These are phyloP conservation scores for Boletellus deceptivus DNA, from an alignment of 1,284 basidiomycete genomes.

Conservation along the genomic window DNA sequence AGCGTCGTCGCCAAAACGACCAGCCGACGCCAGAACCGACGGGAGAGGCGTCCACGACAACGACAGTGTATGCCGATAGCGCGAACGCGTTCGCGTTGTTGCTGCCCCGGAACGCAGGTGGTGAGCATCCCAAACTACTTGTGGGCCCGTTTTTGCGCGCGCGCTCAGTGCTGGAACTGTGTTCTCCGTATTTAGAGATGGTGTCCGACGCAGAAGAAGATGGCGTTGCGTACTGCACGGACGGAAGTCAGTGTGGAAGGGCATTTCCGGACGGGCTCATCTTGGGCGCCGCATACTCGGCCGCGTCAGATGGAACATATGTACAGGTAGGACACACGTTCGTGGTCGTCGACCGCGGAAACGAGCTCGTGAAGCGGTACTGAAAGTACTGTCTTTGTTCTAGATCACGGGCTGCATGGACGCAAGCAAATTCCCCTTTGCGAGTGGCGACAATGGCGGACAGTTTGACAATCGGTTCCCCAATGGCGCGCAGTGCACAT, in stretches of 20 bases:
- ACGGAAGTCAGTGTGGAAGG: conserved; percentile 31
- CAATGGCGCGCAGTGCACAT: conserved; percentile 51
- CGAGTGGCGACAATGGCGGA: conserved; percentile 41
- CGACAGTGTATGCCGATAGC: conserved; percentile 41
- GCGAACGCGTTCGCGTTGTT: conserved; percentile 41
- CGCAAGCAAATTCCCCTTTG: conserved; percentile 38
- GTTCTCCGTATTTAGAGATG: conserved; percentile 30
- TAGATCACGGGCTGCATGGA: conserved; percentile 54
- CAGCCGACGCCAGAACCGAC: conserved; percentile 48
- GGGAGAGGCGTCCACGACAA: conserved; percentile 37
- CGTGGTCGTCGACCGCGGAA: not conserved
- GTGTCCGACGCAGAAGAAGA: conserved; percentile 46
- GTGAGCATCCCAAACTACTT: conserved; percentile 25
- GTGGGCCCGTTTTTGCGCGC: too few species aligned
- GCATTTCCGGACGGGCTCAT: conserved; percentile 42
- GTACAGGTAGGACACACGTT: conserved; percentile 37
- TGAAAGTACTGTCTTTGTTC: not conserved
- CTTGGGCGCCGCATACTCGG: conserved; percentile 38
- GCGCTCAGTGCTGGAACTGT: not conserved
- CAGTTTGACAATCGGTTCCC: conserved; percentile 52
- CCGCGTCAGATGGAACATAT: conserved; percentile 40
- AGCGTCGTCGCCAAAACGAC: conserved; percentile 27
- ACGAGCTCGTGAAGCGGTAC: not conserved
- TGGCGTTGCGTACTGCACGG: conserved; percentile 40
- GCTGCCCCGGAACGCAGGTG: conserved; percentile 37